phyloP scores from a whole-genome alignment of 106 monocot species.

The Dendrobium chrysotoxum region DNA sequence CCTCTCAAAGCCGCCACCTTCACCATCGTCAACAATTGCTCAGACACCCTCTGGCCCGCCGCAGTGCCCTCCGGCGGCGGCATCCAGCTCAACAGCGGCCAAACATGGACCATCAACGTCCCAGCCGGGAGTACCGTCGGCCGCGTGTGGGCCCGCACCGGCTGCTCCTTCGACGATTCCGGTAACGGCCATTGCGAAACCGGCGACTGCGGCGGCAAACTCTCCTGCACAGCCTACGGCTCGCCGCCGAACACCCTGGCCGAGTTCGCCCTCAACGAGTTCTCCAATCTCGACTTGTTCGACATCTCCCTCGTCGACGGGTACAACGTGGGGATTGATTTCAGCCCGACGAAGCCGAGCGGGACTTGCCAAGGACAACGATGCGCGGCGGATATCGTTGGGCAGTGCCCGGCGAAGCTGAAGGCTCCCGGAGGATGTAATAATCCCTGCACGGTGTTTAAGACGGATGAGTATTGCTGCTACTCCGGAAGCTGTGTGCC shows the following conservation, averaged over 20 bases:
- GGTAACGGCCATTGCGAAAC: not conserved
- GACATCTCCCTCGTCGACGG: constrained; percentile 26
- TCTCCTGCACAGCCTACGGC: not conserved
- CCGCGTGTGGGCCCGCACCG: not conserved
- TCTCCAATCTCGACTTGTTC: constrained; percentile 15
- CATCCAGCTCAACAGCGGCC: not conserved
- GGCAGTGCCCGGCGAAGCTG: constrained; percentile 33
- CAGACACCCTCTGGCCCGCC: constrained; percentile 2
- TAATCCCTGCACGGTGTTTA: constrained; percentile 38
- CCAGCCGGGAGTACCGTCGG: not conserved
- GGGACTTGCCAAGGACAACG: not conserved
- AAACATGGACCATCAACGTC: not conserved
- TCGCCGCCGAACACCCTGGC: not conserved
- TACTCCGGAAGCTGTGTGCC: constrained; percentile 16
- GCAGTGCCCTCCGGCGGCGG: not conserved
- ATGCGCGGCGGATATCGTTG: constrained; percentile 23
- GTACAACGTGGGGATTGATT: constrained; percentile 36
- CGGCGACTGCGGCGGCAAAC: not conserved
- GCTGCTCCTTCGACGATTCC: not conserved
- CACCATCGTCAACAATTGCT: not conserved
- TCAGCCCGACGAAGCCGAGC: constrained; percentile 21
- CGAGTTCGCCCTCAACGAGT: not conserved
- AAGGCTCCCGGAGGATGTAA: constrained; percentile 35
- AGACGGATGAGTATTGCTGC: constrained; percentile 36
- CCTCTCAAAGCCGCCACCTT: not conserved